phyloP scores from a whole-genome alignment of 2,329 filamentous ascomycete species.

The Aspergillus jensenii region DNA sequence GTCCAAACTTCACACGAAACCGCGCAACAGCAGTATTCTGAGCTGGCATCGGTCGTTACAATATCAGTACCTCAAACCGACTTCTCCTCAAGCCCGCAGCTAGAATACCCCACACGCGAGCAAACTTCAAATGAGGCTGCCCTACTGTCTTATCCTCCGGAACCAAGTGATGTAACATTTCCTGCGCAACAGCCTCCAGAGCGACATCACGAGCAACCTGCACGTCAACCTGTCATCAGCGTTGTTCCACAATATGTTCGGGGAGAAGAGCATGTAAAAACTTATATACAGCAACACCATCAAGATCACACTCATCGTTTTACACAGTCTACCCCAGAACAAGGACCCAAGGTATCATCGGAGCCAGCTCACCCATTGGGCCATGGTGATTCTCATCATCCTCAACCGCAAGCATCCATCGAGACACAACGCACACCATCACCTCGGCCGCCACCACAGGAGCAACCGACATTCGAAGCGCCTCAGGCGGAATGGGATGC shows the following conservation, averaged over 20 bases:
- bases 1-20: not conserved
- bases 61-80: not conserved
- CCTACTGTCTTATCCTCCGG: not conserved
- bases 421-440: constrained; percentile 46
- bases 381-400: constrained; percentile 15
- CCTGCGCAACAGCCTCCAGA: not conserved
- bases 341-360: constrained; percentile 6
- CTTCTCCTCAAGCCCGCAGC: not conserved
- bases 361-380: not conserved
- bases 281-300: constrained; percentile 27
- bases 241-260: constrained; percentile 46
- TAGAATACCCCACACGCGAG: not conserved
- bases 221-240: constrained; percentile 28
- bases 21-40: not conserved
- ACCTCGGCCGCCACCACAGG: constrained; percentile 22
- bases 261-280: constrained; percentile 44
- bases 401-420: constrained; percentile 42
- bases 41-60: not conserved
- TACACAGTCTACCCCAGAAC: constrained; percentile 13
- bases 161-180: not conserved
- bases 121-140: not conserved
- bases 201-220: not conserved
- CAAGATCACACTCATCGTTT: constrained; percentile 12
- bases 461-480: constrained; percentile 48
- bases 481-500: constrained; percentile 64